Evolutionary conservation across 192 early-diverging fungal genomes (phyloP).

Genomic region (Mortierella antarctica): DNA sequence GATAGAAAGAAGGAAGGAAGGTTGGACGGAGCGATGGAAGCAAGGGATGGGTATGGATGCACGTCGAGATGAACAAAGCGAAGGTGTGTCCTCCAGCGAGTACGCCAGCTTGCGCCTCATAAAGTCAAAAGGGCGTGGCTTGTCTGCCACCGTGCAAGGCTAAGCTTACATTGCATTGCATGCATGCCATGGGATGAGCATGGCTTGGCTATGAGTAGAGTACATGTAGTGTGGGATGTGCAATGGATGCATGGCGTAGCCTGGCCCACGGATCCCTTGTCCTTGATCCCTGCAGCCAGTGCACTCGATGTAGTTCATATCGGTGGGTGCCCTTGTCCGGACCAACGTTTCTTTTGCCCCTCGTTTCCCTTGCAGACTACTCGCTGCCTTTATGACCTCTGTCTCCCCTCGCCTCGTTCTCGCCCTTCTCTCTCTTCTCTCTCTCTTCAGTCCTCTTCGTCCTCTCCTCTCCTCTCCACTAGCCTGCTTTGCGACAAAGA

Average conservation of each 20-base stretch:
- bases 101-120: too few relatives aligned
- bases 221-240: neutral
- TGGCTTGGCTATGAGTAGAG: neutral
- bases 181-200: neutral
- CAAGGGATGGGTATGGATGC: too few relatives aligned
- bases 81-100: too few relatives aligned
- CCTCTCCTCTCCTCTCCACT: neutral
- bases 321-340: too few relatives aligned
- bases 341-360: too few relatives aligned
- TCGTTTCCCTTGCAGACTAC: neutral
- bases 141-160: neutral
- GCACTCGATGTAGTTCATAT: too few relatives aligned
- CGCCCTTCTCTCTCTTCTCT: constrained; percentile 4
- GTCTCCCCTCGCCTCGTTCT: neutral
- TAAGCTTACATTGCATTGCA: too few relatives aligned
- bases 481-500: neutral
- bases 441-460: neutral
- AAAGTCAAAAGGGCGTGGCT: neutral
- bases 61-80: too few relatives aligned
- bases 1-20: too few relatives aligned
- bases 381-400: neutral
- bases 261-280: neutral
- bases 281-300: too few relatives aligned
- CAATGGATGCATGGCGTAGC: neutral
- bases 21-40: too few relatives aligned